A percentile compares a stretch with the other conserved stretches of the same genome.
phyloP scores from a whole-genome alignment of 441 rosid species.

The Iberis amara region DNA sequence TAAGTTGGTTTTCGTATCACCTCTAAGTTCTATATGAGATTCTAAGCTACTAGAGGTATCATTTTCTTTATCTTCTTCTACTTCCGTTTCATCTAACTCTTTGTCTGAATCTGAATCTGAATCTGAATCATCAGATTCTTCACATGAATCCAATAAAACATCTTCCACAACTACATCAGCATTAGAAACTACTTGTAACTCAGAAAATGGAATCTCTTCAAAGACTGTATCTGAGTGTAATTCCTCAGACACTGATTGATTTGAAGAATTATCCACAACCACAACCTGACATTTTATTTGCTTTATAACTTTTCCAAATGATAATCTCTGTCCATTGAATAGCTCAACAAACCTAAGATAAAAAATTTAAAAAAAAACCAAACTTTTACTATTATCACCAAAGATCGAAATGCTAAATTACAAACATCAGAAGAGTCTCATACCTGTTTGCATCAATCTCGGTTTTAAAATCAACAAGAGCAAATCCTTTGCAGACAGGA shows the following conservation, averaged over 20 bases:
- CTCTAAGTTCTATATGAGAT: slow-evolving; percentile 5
- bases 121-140: slow-evolving; percentile 25
- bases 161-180: slow-evolving; percentile 26
- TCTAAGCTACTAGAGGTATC: slow-evolving; percentile 20
- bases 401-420: neutral
- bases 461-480: slow-evolving; percentile 60
- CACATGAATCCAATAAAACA: slow-evolving; percentile 27
- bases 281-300: slow-evolving; percentile 55
- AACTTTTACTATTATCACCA: slow-evolving; percentile 1
- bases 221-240: slow-evolving; percentile 23
- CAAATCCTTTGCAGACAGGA: slow-evolving; percentile 77
- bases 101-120: slow-evolving; percentile 12
- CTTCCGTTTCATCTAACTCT: slow-evolving; percentile 12
- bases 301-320: slow-evolving; percentile 70
- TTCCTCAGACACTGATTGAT: slow-evolving; percentile 28
- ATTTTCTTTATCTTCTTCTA: slow-evolving; percentile 13
- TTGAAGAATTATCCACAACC: slow-evolving; percentile 34
- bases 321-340: slow-evolving; percentile 44
- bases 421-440: slow-evolving; percentile 17
- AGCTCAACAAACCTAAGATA: slow-evolving; percentile 55
- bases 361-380: slow-evolving; percentile 11
- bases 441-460: slow-evolving; percentile 68
- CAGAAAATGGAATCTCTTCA: slow-evolving; percentile 24
- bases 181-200: slow-evolving; percentile 22
- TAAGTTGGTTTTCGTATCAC: neutral